Percentiles rank a stretch among this genome's conserved stretches.
These are phyloP conservation scores for Monosporascus sp. DNA, from an alignment of 2,329 filamentous ascomycete species.

Conservation along the genomic window DNA sequence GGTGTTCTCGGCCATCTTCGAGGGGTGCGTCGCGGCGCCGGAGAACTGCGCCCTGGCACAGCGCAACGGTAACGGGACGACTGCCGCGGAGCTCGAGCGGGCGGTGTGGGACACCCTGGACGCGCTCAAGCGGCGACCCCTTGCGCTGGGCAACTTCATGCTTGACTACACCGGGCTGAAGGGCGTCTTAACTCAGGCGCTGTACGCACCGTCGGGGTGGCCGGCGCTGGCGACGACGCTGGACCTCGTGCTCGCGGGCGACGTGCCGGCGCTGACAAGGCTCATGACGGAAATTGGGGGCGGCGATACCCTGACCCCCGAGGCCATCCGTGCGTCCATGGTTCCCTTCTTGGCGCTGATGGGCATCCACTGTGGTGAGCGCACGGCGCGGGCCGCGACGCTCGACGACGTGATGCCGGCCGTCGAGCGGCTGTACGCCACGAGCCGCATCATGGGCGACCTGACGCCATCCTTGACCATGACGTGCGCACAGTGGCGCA, in stretches of 20 bases:
- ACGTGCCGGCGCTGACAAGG: neutral
- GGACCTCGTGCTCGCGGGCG: conserved; percentile 6
- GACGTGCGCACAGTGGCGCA: conserved; percentile 23
- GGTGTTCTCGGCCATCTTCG: conserved; percentile 23
- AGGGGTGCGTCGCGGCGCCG: conserved; percentile 20
- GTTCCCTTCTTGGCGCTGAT: neutral
- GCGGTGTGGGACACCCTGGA: conserved; percentile 29
- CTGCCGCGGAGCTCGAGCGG: conserved; percentile 33
- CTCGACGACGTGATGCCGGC: conserved; percentile 3
- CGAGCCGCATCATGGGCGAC: conserved; percentile 15
- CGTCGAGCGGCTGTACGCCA: conserved; percentile 6
- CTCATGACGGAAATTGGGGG: neutral
- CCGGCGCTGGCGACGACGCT: conserved; percentile 8
- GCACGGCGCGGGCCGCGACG: neutral
- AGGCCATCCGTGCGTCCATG: neutral
- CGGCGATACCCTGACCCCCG: neutral
- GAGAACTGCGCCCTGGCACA: conserved; percentile 24
- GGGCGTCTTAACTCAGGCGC: conserved; percentile 5
- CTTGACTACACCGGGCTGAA: conserved; percentile 22
- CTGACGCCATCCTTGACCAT: conserved; percentile 7
- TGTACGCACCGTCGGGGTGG: conserved; percentile 19
- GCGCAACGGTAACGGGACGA: conserved; percentile 18
- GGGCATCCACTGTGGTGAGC: conserved; percentile 16
- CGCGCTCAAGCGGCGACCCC: conserved; percentile 20
- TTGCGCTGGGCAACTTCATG: conserved; percentile 14